These are phyloP conservation scores for Penicillium malachiteum DNA, from an alignment of 495 filamentous ascomycete species.

Conservation along the genomic window DNA sequence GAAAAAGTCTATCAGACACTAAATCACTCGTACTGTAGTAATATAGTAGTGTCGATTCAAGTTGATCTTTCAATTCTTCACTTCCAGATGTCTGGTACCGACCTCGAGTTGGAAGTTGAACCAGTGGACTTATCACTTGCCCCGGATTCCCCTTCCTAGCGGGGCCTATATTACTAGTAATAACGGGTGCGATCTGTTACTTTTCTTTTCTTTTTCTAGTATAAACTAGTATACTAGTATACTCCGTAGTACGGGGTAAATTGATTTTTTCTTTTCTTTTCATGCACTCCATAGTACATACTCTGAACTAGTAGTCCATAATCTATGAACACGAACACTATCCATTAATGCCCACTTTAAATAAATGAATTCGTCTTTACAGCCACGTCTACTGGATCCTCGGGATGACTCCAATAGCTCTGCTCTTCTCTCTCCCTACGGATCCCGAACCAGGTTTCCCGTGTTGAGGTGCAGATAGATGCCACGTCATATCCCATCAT, in stretches of 20 bases:
- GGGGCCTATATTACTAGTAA: too few species aligned
- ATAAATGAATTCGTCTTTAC: not conserved
- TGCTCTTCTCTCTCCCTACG: not conserved
- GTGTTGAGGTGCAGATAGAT: not conserved
- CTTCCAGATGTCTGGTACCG: too few species aligned
- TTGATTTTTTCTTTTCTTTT: not conserved
- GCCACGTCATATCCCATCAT: constrained; percentile 21
- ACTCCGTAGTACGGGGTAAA: too few species aligned
- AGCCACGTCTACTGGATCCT: not conserved
- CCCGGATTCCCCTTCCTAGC: too few species aligned
- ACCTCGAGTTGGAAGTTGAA: too few species aligned
- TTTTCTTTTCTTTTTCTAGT: too few species aligned
- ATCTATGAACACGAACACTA: not conserved
- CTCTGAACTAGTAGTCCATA: not conserved
- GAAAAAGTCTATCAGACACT: constrained; percentile 19
- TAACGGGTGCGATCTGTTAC: too few species aligned
- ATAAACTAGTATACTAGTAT: too few species aligned
- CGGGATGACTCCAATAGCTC: not conserved
- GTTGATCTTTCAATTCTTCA: too few species aligned
- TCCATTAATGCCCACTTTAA: not conserved
- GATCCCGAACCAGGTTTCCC: constrained; percentile 2
- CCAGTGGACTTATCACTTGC: too few species aligned
- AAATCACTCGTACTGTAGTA: constrained; percentile 14
- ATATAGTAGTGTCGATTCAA: too few species aligned
- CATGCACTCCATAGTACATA: not conserved